Percentiles rank a stretch among this genome's conserved stretches.
Conservation (phyloP, 164 flowering plant genomes). For the Litsea cubeba region DNA sequence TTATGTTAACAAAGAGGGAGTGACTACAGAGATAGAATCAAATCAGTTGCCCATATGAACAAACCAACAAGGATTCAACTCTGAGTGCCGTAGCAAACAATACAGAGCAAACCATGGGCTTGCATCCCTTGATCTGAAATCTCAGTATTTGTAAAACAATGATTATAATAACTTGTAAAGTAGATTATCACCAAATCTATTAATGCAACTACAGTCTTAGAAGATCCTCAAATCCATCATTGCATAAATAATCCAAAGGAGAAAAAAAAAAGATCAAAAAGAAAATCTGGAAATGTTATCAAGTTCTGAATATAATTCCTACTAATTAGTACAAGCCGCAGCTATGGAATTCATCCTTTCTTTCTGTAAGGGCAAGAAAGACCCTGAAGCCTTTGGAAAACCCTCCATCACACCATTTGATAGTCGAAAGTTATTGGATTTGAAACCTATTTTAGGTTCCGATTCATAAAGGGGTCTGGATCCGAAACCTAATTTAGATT, state of each 20-base stretch:
- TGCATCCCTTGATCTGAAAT: neutral
- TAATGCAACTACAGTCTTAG: neutral
- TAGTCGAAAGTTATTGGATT: no score
- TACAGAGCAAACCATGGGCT: neutral
- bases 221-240: slow-evolving; percentile 3
- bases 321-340: slow-evolving; percentile 57
- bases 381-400: slow-evolving; percentile 31
- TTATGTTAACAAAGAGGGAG: neutral
- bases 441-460: no score
- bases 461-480: no score
- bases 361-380: slow-evolving; percentile 39
- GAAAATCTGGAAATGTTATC: slow-evolving; percentile 19
- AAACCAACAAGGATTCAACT: neutral
- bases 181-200: no score
- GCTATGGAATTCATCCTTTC: neutral
- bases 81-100: neutral
- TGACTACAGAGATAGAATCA: neutral
- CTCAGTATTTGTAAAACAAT: neutral
- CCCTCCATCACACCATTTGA: neutral
- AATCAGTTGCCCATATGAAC: neutral
- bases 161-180: neutral
- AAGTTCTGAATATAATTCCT: slow-evolving; percentile 37
- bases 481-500: no score
- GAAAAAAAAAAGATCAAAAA: slow-evolving; percentile 28
- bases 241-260: slow-evolving; percentile 34